Evolutionary conservation across 306 rosid species (phyloP).

Genomic region (Rubus idaeus): DNA sequence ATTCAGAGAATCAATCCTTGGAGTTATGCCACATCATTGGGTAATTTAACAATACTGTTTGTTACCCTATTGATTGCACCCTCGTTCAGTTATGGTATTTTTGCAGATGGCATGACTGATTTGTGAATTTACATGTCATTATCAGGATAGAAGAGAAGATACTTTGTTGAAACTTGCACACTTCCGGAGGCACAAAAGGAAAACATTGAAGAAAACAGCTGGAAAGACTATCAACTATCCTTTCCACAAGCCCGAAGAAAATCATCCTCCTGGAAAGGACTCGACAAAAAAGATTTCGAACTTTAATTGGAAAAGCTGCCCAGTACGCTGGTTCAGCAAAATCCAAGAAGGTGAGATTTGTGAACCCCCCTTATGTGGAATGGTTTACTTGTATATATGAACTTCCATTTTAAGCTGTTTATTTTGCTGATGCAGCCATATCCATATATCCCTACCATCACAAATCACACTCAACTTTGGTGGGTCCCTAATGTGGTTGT

Average conservation of each 20-base stretch:
- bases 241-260: constrained; percentile 90
- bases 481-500: constrained; percentile 99
- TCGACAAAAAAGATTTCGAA: constrained; percentile 83
- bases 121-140: constrained; percentile 26
- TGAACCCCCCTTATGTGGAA: constrained; percentile 24
- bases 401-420: constrained; percentile 10
- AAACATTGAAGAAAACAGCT: constrained; percentile 64
- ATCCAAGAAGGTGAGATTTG: constrained; percentile 63
- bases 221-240: constrained; percentile 69
- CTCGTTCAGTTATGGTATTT: background rate
- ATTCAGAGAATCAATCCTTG: constrained; percentile 95
- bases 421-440: constrained; percentile 56
- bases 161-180: constrained; percentile 73
- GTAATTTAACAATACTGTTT: constrained; percentile 33
- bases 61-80: background rate
- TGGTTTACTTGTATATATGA: background rate
- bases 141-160: constrained; percentile 97
- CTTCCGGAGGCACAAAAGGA: constrained; percentile 91
- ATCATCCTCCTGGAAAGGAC: constrained; percentile 96
- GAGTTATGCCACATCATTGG: constrained; percentile 99
- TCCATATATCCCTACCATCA: constrained; percentile 90
- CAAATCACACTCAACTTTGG: constrained; percentile 97
- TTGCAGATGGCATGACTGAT: constrained; percentile 6
- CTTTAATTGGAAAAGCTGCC: constrained; percentile 85
- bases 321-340: constrained; percentile 84